Base-by-base conservation (phyloP, 352 stramenopile genomes). In the Phytophthora brassicae region DNA sequence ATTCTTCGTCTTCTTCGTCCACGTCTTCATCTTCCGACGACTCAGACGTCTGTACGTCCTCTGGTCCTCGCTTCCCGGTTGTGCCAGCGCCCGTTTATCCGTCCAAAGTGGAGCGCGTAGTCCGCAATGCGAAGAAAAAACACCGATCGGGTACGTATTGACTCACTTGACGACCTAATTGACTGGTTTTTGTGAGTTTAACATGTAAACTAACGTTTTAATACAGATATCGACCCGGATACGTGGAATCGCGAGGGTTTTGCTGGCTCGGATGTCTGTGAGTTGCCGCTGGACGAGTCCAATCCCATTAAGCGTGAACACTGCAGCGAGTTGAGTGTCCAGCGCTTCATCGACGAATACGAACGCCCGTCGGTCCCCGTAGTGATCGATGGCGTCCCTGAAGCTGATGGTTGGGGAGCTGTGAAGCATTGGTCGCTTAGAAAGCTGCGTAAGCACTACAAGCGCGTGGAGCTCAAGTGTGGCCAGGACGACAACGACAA, bases 271-370 rank as follows among this genome's bases (percentile, higher is more conserved):
- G 57, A 89, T 64, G 81, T 94, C 48, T 94, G 85, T 43, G 85
- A 92, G 26, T 67, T 92, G 64, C 75, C 77, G 41, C 56, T 94
- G 56, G 82, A 86, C 51, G 79, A 86, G 46, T 78, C 81, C 4
- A 84, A 87, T 33, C 56, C 64, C 6, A 78, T 96, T 48, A 77
- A 81, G 64, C 74, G 84, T 49, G 86, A 96, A 56, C 72, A 87
- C 47, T 86, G 75, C 66, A 84, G 75, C 26, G 76, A 95, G 31
- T 57, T 96, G 38, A 91, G 67, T 12, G 72, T 94, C 13, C 75
- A 91, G 55, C 68, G 87, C 13, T 97, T 97, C 60, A 88, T 92
- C 31, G 66, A 90, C 8, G 77, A 94, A 62, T 97, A 94, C 59
- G 89, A 97, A 54, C 84, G 67, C 36, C 77, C 76, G 7, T 73